These are phyloP conservation scores for Brassica nigra DNA, from an alignment of 345 rosid genomes.

Conservation along the genomic window DNA sequence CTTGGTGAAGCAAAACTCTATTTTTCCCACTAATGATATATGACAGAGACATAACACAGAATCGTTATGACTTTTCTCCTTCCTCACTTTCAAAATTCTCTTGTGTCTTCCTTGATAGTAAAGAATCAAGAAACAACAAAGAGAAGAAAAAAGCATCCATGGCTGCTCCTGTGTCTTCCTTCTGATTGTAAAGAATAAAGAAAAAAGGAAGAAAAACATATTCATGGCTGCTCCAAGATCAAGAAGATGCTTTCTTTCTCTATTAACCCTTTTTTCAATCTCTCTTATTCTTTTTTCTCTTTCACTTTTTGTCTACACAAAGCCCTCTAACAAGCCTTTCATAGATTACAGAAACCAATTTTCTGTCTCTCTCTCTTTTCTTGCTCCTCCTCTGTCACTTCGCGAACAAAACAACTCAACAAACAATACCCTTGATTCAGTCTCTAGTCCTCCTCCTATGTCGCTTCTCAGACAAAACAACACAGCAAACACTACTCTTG, in stretches of 20 bases:
- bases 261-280: conserved; percentile 23
- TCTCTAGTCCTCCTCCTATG: conserved; percentile 15
- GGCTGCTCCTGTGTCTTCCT: conserved; percentile 23
- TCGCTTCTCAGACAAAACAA: neutral
- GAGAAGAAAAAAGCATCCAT: conserved; percentile 1
- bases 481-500: neutral
- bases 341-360: conserved; percentile 33
- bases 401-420: conserved; percentile 6
- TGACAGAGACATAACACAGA: conserved; percentile 31
- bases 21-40: conserved; percentile 29
- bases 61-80: conserved; percentile 29
- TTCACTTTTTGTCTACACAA: conserved; percentile 26
- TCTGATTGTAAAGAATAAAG: neutral
- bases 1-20: conserved; percentile 41
- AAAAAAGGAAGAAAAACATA: neutral
- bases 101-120: conserved; percentile 2
- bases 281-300: conserved; percentile 25
- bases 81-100: conserved; percentile 22
- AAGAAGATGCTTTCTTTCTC: conserved; percentile 36
- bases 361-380: conserved; percentile 16
- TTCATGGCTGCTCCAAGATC: conserved; percentile 38
- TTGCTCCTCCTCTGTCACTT: conserved; percentile 12
- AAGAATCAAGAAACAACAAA: conserved; percentile 12
- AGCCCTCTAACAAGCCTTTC: conserved; percentile 21
- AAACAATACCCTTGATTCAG: neutral